Evolutionary conservation across 106 monocot species (phyloP), one percentile per base, ranked within the genome.

Genomic region (Iris macrosiphon): DNA sequence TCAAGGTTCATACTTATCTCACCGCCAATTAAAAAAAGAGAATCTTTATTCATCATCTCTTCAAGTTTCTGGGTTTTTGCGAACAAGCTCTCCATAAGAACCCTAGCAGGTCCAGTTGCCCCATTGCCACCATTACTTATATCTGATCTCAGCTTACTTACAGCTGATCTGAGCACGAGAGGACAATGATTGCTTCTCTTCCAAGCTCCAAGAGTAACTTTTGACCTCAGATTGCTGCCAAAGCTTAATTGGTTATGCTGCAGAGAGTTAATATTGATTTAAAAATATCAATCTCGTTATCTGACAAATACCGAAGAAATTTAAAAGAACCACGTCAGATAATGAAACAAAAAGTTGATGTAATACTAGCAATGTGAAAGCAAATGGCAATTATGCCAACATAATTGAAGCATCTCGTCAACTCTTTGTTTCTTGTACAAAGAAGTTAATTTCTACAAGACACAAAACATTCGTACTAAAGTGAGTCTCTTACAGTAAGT

Each of bases 31-130:
- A 55, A 33, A 57, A 18, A 31, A 53, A 15, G 61, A 21, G 59
- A 56, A 57, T 64, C 59, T 16, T 41, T 61, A 34, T 32, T 70
- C 58, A 69, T 52, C 39, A 53, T 65, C 28, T 69, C 50, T 66
- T 71, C 66, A 21, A 80, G 27, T 11, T 58, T 72, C 21, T 61
- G 61, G 50, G 68, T 69, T 57, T 73, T 68, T 38, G 26, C 66
- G 58, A 76, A 72, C 31, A 85, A 44, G 37, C 52, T 64, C 63
- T 85, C 69, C 52, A 80, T 63, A 45, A 80, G 69, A 45, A 69
- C 59, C 45, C 68, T 68, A 42, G 72, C 76, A 30, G 76, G 62
- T 45, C 65, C 85, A 42, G 29, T 53, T 55, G 61, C 49, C 53
- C 59, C 62, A 60, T 62, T 37, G 16, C 73, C 63, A 45, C 62